These are phyloP conservation scores for Ganoderma lingzhi DNA, from an alignment of 1,284 basidiomycete genomes.

Conservation along the genomic window DNA sequence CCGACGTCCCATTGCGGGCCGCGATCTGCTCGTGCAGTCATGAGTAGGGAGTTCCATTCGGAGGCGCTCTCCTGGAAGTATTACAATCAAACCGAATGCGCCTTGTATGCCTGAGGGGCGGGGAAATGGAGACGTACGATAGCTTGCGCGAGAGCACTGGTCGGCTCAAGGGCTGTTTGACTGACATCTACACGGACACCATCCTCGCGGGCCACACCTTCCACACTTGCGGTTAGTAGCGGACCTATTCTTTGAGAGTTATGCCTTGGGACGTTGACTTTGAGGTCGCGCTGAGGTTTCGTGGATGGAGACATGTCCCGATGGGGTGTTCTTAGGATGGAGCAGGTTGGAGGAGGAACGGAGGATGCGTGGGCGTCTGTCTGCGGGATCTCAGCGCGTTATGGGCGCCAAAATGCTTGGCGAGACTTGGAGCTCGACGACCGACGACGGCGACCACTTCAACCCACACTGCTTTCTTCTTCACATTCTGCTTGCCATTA, in stretches of 20 bases:
- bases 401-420: conserved; percentile 16
- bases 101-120: conserved; percentile 1
- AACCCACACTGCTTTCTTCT: conserved; percentile 5
- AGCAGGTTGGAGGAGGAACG: too few species aligned
- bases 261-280: conserved; percentile 75
- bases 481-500: background rate
- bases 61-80: conserved; percentile 73
- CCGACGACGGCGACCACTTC: conserved; percentile 13
- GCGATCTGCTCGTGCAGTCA: conserved; percentile 78
- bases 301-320: conserved; percentile 63
- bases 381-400: background rate
- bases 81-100: conserved; percentile 10
- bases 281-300: conserved; percentile 55
- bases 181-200: conserved; percentile 60
- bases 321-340: background rate
- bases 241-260: conserved; percentile 75
- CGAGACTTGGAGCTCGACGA: conserved; percentile 27
- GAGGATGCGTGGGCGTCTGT: background rate
- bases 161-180: conserved; percentile 67
- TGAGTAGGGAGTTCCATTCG: conserved; percentile 83
- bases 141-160: conserved; percentile 58
- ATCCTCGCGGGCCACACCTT: conserved; percentile 59
- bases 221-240: conserved; percentile 66
- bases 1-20: conserved; percentile 88
- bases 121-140: conserved; percentile 54